Evolutionary conservation across 108 stramenopile species (phyloP).

Genomic region (Schizochytrium sp.): DNA sequence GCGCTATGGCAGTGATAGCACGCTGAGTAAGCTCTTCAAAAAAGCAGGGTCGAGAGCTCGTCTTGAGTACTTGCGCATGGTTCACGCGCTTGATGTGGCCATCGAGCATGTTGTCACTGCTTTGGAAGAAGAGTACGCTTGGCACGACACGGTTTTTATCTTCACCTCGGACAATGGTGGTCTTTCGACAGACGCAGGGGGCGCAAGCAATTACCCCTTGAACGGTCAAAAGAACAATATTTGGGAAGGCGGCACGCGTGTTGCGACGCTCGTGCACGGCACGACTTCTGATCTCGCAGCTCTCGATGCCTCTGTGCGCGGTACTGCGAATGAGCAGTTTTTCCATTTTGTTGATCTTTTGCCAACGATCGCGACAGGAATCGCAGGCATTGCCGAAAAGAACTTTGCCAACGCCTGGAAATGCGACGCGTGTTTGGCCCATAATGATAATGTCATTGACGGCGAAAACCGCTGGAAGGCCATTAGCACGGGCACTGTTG

Average conservation of each 20-base stretch:
- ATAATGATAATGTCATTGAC: too few species aligned
- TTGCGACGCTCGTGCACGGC: background rate
- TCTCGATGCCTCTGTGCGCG: background rate
- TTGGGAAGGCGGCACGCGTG: slow-evolving; percentile 19
- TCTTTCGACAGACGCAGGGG: background rate
- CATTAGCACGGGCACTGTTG: too few species aligned
- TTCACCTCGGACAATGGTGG: slow-evolving; percentile 26
- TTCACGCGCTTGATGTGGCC: background rate
- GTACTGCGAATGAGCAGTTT: background rate
- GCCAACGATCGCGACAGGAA: background rate
- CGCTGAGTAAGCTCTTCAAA: background rate
- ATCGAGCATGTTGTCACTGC: background rate
- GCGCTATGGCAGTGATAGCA: background rate
- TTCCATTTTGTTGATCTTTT: background rate
- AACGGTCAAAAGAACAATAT: background rate
- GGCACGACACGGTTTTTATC: slow-evolving; percentile 4
- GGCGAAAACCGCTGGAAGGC: too few species aligned
- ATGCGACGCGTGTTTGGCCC: too few species aligned
- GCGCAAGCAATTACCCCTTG: slow-evolving; percentile 19
- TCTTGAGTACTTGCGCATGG: background rate
- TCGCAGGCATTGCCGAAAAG: background rate
- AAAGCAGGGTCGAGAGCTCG: background rate
- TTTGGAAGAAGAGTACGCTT: background rate
- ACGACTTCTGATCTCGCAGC: background rate
- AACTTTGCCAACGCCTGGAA: too few species aligned